A percentile compares a stretch with the other conserved stretches of the same genome.
phyloP scores from a whole-genome alignment of 139 green algal species.

The Pedinophyceae sp. region DNA sequence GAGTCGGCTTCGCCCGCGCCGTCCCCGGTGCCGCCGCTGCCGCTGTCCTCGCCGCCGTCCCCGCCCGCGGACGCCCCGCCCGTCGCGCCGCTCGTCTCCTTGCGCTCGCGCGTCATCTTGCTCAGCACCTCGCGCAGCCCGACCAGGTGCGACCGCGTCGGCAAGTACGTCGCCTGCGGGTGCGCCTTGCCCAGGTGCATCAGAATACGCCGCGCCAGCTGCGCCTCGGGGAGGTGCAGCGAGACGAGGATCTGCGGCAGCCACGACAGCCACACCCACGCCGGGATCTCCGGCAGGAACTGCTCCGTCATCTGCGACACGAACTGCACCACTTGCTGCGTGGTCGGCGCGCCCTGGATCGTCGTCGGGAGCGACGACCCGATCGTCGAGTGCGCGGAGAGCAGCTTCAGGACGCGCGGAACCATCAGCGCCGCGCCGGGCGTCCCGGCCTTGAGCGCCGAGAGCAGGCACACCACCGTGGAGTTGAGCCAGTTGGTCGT shows the following conservation, averaged over 20 bases:
- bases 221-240: conserved; percentile 62
- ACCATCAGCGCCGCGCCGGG: conserved; percentile 39
- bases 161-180: conserved; percentile 82
- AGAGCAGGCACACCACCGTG: conserved; percentile 62
- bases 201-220: conserved; percentile 43
- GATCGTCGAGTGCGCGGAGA: conserved; percentile 59
- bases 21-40: too few species aligned
- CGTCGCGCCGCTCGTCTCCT: background rate
- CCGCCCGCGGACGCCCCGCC: too few species aligned
- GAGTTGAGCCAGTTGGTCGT: conserved; percentile 56
- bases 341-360: conserved; percentile 47
- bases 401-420: conserved; percentile 64
- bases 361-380: conserved; percentile 58
- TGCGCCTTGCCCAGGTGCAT: conserved; percentile 22
- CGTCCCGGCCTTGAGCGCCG: conserved; percentile 21
- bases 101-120: conserved; percentile 1
- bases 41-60: background rate
- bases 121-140: conserved; percentile 36
- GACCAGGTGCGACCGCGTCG: conserved; percentile 66
- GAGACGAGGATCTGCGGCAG: conserved; percentile 75
- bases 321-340: conserved; percentile 86
- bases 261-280: conserved; percentile 86
- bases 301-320: conserved; percentile 77
- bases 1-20: too few species aligned
- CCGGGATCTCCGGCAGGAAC: conserved; percentile 42